Evolutionary conservation across 2,329 filamentous ascomycete genomes (phyloP).

Genomic region (Hymenoscyphus infarciens): DNA sequence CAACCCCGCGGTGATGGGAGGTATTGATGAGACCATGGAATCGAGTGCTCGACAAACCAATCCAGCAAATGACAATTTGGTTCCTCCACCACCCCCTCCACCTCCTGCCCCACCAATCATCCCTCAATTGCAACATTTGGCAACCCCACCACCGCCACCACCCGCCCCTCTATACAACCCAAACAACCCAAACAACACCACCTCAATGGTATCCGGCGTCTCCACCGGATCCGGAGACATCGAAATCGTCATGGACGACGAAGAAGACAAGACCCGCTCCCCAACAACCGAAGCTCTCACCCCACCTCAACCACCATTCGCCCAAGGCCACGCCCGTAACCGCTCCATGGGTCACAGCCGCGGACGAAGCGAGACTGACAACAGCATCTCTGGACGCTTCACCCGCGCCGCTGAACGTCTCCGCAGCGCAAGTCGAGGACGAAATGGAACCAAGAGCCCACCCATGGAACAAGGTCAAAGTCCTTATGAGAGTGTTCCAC

Average conservation of each 20-base stretch:
- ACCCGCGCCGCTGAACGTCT: conserved; percentile 58
- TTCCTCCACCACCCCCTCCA: conserved; percentile 51
- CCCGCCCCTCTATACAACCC: conserved; percentile 51
- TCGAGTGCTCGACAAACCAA: conserved; percentile 35
- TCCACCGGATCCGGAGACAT: conserved; percentile 55
- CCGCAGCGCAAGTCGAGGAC: conserved; percentile 55
- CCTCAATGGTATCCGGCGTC: conserved; percentile 41
- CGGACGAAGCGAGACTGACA: conserved; percentile 52
- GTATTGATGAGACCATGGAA: conserved; percentile 44
- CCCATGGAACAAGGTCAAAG: conserved; percentile 19
- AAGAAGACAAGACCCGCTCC: conserved; percentile 32
- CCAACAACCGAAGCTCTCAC: conserved; percentile 20
- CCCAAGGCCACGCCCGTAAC: conserved; percentile 18
- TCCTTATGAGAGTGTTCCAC: conserved; percentile 34
- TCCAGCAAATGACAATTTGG: conserved; percentile 48
- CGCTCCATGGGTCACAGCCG: conserved; percentile 46
- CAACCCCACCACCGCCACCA: conserved; percentile 57
- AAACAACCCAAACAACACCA: conserved; percentile 34
- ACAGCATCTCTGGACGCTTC: conserved; percentile 50
- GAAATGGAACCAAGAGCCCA: conserved; percentile 38
- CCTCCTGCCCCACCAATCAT: conserved; percentile 51
- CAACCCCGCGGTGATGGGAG: conserved; percentile 16
- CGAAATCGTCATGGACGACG: conserved; percentile 63
- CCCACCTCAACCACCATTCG: conserved; percentile 41
- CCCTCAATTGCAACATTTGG: conserved; percentile 61